These are phyloP conservation scores for Venturia pyrina DNA, from an alignment of 2,329 filamentous ascomycete genomes.

Conservation along the genomic window DNA sequence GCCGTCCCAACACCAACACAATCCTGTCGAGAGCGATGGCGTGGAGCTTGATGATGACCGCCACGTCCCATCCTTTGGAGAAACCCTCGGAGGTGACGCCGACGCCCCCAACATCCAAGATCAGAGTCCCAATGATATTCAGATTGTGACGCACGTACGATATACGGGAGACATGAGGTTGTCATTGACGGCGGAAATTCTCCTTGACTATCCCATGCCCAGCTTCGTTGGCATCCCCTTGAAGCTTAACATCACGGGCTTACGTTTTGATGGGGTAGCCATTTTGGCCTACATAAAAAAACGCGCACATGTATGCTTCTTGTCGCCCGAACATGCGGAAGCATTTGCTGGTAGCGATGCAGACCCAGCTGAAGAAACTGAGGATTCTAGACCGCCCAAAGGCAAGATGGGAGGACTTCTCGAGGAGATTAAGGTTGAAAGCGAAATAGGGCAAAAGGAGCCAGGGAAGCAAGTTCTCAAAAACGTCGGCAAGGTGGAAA, in stretches of 20 bases:
- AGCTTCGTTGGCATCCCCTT: constrained; percentile 94
- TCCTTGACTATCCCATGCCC: constrained; percentile 96
- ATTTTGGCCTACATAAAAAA: constrained; percentile 86
- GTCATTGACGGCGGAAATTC: constrained; percentile 84
- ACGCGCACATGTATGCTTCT: constrained; percentile 84
- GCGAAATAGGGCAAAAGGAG: constrained; percentile 89
- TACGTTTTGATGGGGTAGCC: constrained; percentile 91
- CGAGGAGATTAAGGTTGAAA: constrained; percentile 91
- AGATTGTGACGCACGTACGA: constrained; percentile 82
- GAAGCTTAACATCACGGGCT: constrained; percentile 85
- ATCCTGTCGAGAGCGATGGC: constrained; percentile 14
- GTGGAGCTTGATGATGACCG: constrained; percentile 3
- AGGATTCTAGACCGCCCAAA: constrained; percentile 17
- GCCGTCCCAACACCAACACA: constrained; percentile 33
- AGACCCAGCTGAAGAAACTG: constrained; percentile 23
- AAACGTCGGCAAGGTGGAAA: constrained; percentile 97
- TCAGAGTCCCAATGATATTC: constrained; percentile 73
- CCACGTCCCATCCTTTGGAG: background rate
- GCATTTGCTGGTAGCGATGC: constrained; percentile 44
- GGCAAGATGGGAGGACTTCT: constrained; percentile 61
- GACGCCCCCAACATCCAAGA: constrained; percentile 45
- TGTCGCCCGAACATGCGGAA: constrained; percentile 83
- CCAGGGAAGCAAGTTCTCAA: constrained; percentile 90
- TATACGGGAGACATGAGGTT: constrained; percentile 84
- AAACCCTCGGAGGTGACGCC: background rate